Percentiles rank a stretch among this genome's conserved stretches.
Conservation (phyloP, 768 basidiomycete genomes). For the Russula griseocarnosa region DNA sequence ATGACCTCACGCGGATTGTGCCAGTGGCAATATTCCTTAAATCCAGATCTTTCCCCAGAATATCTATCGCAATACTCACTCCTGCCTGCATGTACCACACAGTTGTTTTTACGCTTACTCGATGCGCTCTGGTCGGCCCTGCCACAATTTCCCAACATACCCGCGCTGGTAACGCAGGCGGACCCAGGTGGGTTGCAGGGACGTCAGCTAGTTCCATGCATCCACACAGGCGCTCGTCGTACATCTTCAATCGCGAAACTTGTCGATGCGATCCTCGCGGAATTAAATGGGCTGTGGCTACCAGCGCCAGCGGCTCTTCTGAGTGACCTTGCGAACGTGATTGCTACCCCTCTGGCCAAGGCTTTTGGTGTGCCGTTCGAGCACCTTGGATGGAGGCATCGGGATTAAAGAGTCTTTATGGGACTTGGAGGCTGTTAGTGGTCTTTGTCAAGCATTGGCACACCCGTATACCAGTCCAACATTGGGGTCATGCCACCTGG, state of each 20-base stretch:
- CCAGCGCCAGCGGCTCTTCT: slow-evolving; percentile 65
- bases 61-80: slow-evolving; percentile 41
- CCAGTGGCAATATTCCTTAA: no score
- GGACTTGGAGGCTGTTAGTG: slow-evolving; percentile 57
- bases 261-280: slow-evolving; percentile 64
- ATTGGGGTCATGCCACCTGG: slow-evolving; percentile 10
- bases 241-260: slow-evolving; percentile 66
- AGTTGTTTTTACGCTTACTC: slow-evolving; percentile 61
- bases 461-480: slow-evolving; percentile 62
- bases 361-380: slow-evolving; percentile 45
- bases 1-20: slow-evolving; percentile 47
- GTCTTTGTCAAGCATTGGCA: slow-evolving; percentile 72
- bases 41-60: no score
- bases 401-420: slow-evolving; percentile 43
- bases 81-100: slow-evolving; percentile 62
- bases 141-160: slow-evolving; percentile 51
- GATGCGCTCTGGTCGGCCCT: slow-evolving; percentile 64
- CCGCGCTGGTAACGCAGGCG: slow-evolving; percentile 42
- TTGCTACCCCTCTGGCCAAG: slow-evolving; percentile 50
- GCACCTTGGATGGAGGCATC: slow-evolving; percentile 30
- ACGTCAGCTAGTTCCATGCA: slow-evolving; percentile 40
- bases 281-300: slow-evolving; percentile 76
- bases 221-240: slow-evolving; percentile 68
- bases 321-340: slow-evolving; percentile 42
- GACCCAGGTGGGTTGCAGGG: slow-evolving; percentile 25